These are phyloP conservation scores for Fragaria vesca DNA, from an alignment of 306 rosid genomes.

Conservation along the genomic window DNA sequence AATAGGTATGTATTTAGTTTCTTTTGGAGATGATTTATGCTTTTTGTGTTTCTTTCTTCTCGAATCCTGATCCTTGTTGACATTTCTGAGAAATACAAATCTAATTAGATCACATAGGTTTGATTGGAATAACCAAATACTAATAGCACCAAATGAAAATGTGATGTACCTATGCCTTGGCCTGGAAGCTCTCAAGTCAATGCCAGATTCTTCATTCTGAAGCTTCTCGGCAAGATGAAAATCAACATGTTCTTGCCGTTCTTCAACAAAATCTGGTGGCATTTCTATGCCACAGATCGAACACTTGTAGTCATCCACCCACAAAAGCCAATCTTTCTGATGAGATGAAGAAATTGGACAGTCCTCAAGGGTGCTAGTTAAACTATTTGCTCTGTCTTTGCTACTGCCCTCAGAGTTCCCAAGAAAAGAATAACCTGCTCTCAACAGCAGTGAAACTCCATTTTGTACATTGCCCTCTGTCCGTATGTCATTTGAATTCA, in stretches of 20 bases:
- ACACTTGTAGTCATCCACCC: conserved; percentile 83
- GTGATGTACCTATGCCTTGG: conserved; percentile 46
- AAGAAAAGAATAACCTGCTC: conserved; percentile 35
- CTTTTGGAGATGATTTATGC: conserved; percentile 55
- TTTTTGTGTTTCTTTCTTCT: conserved; percentile 55
- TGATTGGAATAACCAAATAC: not conserved
- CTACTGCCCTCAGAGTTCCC: conserved; percentile 29
- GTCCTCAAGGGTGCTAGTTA: conserved; percentile 27
- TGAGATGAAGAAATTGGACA: conserved; percentile 33
- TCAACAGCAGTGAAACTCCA: conserved; percentile 16
- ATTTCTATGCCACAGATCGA: conserved; percentile 81
- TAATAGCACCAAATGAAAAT: not conserved
- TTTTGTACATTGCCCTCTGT: not conserved
- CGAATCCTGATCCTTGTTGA: conserved; percentile 34
- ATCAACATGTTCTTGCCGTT: conserved; percentile 86
- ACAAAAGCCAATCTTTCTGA: conserved; percentile 37
- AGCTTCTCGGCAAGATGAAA: conserved; percentile 92
- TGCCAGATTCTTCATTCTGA: conserved; percentile 74
- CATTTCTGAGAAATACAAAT: conserved; percentile 34
- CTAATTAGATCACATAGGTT: not conserved
- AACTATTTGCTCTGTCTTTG: conserved; percentile 23
- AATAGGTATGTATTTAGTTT: conserved; percentile 58
- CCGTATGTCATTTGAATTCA: not conserved
- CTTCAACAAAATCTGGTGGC: conserved; percentile 70
- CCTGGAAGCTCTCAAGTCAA: conserved; percentile 25